Conservation (phyloP, 768 basidiomycete species). For the Rhodotorula paludigena region DNA sequence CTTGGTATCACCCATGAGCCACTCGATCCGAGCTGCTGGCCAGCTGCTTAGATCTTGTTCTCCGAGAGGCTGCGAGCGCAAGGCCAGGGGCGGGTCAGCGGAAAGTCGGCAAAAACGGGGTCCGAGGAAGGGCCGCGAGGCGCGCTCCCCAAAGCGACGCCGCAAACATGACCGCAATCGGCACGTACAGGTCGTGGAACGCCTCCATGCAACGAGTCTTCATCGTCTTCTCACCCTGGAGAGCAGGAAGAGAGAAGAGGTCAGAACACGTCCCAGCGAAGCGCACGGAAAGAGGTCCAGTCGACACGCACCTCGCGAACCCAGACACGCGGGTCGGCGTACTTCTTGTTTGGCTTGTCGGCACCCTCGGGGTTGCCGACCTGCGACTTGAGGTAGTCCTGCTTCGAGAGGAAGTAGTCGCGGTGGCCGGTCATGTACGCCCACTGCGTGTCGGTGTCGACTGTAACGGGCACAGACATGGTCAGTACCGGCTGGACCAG, state of each 20-base stretch:
- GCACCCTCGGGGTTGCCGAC: slow-evolving; percentile 95
- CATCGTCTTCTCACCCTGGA: slow-evolving; percentile 85
- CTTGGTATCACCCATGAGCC: no score
- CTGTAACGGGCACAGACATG: slow-evolving; percentile 47
- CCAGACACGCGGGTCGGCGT: slow-evolving; percentile 65
- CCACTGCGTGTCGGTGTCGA: slow-evolving; percentile 55
- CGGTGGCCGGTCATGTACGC: slow-evolving; percentile 59
- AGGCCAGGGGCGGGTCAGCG: no score
- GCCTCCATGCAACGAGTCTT: slow-evolving; percentile 81
- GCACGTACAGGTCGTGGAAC: slow-evolving; percentile 86
- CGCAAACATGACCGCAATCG: no score
- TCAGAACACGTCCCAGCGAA: background rate
- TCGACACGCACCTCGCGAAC: slow-evolving; percentile 62
- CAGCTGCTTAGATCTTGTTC: slow-evolving; percentile 37
- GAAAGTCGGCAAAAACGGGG: no score
- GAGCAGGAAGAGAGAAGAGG: background rate
- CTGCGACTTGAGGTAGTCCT: slow-evolving; percentile 79
- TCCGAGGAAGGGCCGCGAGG: no score
- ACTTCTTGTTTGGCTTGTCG: slow-evolving; percentile 98
- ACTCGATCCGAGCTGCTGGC: no score
- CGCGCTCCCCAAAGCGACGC: no score
- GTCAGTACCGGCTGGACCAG: no score
- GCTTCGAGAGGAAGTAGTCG: slow-evolving; percentile 81
- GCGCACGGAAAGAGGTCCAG: background rate
- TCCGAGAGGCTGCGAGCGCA: no score